A percentile compares a stretch with the other conserved stretches of the same genome.
These are phyloP conservation scores for Blastobotrys ciferrii DNA, from an alignment of 1,139 yeast species.

Conservation along the genomic window DNA sequence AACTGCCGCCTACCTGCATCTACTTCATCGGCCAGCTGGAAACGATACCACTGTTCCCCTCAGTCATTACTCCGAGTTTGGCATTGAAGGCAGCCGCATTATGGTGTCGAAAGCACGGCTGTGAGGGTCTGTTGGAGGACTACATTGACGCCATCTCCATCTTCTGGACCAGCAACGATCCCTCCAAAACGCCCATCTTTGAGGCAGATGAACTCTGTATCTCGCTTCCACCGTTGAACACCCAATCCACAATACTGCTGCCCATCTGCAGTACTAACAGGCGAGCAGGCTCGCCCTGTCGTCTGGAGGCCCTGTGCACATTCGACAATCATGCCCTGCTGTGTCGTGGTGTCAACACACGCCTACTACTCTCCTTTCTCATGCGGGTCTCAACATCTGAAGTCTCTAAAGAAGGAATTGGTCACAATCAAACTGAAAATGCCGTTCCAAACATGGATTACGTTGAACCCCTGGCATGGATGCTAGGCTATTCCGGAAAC, in stretches of 20 bases:
- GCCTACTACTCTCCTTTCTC: conserved; percentile 2
- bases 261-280: conserved; percentile 1
- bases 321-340: conserved; percentile 4
- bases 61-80: conserved; percentile 5
- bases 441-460: conserved; percentile 1
- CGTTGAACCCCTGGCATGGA: conserved; percentile 10
- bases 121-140: conserved; percentile 8
- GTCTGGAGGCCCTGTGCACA: neutral
- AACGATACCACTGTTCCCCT: neutral
- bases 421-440: neutral
- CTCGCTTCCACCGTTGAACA: conserved; percentile 9
- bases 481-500: conserved; percentile 9
- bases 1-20: neutral
- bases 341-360: conserved; percentile 14
- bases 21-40: conserved; percentile 2
- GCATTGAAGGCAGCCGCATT: conserved; percentile 10
- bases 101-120: conserved; percentile 10
- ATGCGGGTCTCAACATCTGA: neutral
- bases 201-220: conserved; percentile 9
- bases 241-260: conserved; percentile 7
- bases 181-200: conserved; percentile 10
- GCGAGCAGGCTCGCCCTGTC: neutral
- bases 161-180: conserved; percentile 9
- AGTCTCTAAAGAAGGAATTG: conserved; percentile 1
- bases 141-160: conserved; percentile 12